Percentiles rank a stretch among this genome's conserved stretches.
phyloP scores from a whole-genome alignment of 805 yeast species.

The Debaryomyces prosopidis region DNA sequence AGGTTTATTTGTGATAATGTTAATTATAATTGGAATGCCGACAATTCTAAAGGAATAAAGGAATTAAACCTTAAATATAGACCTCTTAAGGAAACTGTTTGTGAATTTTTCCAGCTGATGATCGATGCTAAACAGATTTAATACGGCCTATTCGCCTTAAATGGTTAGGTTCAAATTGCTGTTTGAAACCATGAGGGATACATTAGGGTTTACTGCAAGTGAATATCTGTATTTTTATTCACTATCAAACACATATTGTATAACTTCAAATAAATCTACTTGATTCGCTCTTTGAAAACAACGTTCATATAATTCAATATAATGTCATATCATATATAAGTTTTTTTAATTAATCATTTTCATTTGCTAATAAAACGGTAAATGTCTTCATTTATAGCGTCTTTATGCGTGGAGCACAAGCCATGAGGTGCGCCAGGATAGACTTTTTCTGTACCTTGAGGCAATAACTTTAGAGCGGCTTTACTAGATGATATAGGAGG shows the following conservation, averaged over 20 bases:
- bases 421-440: constrained; percentile 15
- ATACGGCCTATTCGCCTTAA: no score
- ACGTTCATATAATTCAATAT: no score
- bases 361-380: constrained; percentile 7
- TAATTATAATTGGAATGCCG: neutral
- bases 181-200: no score
- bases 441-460: constrained; percentile 9
- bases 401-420: constrained; percentile 14
- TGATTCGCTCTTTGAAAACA: no score
- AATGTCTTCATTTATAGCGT: constrained; percentile 10
- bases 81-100: constrained; percentile 4
- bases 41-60: constrained; percentile 1
- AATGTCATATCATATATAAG: no score
- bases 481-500: constrained; percentile 14
- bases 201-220: no score
- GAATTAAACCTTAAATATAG: constrained; percentile 4
- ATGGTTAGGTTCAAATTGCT: no score
- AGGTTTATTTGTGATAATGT: neutral
- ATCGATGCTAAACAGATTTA: constrained; percentile 18
- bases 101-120: constrained; percentile 4
- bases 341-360: neutral
- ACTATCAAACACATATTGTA: no score
- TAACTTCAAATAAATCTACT: no score
- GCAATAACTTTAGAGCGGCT: constrained; percentile 13
- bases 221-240: no score